Percentiles rank a stretch among this genome's conserved stretches.
Conservation (phyloP, 257 asterid genomes). For the Nemophila menziesii region DNA sequence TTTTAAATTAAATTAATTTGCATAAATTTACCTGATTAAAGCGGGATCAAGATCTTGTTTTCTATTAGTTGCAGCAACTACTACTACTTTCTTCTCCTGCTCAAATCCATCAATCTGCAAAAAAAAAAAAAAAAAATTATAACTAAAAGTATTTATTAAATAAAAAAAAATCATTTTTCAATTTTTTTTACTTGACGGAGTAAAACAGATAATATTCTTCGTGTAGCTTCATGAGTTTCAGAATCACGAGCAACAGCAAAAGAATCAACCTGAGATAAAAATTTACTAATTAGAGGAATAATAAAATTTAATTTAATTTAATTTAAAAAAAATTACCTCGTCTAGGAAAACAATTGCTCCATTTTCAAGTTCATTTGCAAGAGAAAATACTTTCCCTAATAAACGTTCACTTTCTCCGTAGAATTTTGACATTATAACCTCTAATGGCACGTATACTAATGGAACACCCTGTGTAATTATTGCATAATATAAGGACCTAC, state of each 20-base stretch:
- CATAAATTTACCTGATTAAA: constrained; percentile 50
- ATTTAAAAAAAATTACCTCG: constrained; percentile 44
- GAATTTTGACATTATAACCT: constrained; percentile 82
- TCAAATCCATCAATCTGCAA: constrained; percentile 96
- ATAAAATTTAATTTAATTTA: neutral
- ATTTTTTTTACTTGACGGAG: constrained; percentile 66
- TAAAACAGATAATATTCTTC: constrained; percentile 76
- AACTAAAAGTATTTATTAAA: no score
- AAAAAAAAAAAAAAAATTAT: constrained; percentile 2
- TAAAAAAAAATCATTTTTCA: no score
- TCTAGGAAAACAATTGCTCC: constrained; percentile 89
- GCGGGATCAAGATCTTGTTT: constrained; percentile 98
- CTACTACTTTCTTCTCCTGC: constrained; percentile 88
- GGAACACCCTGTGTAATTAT: constrained; percentile 58
- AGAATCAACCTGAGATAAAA: constrained; percentile 65
- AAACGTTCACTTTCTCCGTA: constrained; percentile 94
- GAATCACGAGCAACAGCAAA: constrained; percentile 88
- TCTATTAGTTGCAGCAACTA: constrained; percentile 93
- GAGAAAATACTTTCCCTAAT: constrained; percentile 83
- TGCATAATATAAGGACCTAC: constrained; percentile 5
- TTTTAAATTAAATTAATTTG: neutral
- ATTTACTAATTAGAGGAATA: constrained; percentile 3
- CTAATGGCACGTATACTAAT: constrained; percentile 80
- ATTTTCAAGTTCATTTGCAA: constrained; percentile 67
- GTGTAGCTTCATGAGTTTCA: constrained; percentile 92